Base-by-base conservation (phyloP, 73 alveolate genomes). In the Durusdinium trenchii region DNA sequence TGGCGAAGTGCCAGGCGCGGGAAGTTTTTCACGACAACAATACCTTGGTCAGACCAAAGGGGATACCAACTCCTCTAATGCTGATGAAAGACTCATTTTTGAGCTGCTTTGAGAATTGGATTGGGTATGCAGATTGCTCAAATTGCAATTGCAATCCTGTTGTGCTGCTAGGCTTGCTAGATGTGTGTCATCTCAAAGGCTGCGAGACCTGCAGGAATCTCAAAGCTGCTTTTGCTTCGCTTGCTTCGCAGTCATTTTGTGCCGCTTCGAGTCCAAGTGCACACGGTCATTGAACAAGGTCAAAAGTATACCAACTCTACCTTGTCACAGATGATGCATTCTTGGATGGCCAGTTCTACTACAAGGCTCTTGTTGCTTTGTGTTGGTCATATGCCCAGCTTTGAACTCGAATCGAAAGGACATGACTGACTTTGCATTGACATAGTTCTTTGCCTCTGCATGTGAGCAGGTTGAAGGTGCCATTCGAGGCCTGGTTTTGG, bases 281-380 rank as follows among this genome's bases (percentile, higher is more conserved):
- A 0, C 3, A 1, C 30, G 1, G 73, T 23, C 73, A 23, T 32
- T 60, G 73, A 60, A 60, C 18, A 23, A 52, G 95, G 10, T 9
- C 36, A 32, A 40, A 45, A 91, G 98, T 87, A 91, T 91, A 91
- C 36, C 98, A 50, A 54, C 98, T 91, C 18, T 91, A 91, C 50
- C 98, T 91, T n/a, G 98, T 91, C 23, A 91, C 98, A 26, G 98
- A 91, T 78, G 98, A 91, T 23, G 89, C 98, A 0, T 91, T 38
- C 61, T 76, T 91, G 57, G 98, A 91, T 35, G 98, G 71, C 78
- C 89, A 91, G 38, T 91, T 91, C 98, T 67, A 71, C 60, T 32
- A 47, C 87, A 91, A 91, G 98, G 98, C 96, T 48, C 1, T n/a
- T 81, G 48, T 28, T n/a, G n/a, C n/a, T n/a, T n/a, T n/a, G n/a